Conservation (phyloP, 768 basidiomycete species). For the Termitomyces sp. region DNA sequence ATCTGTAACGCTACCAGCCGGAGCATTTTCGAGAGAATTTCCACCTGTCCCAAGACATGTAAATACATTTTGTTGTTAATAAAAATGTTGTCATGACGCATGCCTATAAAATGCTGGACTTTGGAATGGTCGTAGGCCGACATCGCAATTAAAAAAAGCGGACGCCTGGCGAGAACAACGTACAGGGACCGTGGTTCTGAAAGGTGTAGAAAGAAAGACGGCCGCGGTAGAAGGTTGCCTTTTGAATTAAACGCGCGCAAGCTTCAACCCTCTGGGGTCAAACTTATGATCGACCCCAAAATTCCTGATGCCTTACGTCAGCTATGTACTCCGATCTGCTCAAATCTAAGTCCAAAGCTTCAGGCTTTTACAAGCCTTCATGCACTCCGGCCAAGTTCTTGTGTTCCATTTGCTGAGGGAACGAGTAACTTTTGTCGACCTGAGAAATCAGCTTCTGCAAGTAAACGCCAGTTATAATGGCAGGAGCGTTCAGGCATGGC, state of each 20-base stretch:
- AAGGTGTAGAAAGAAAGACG: constrained; percentile 5
- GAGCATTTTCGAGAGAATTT: constrained; percentile 84
- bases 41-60: constrained; percentile 59
- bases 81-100: constrained; percentile 15
- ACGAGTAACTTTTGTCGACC: too few relatives aligned
- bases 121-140: constrained; percentile 51
- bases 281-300: constrained; percentile 41
- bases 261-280: constrained; percentile 37
- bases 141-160: constrained; percentile 32
- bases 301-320: constrained; percentile 28
- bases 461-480: neutral
- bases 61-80: constrained; percentile 12
- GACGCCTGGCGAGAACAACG: constrained; percentile 10
- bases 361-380: too few relatives aligned
- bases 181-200: constrained; percentile 10
- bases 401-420: neutral
- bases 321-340: constrained; percentile 9
- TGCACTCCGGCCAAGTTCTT: too few relatives aligned
- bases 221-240: constrained; percentile 10
- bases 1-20: constrained; percentile 76
- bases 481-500: neutral
- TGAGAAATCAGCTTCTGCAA: neutral
- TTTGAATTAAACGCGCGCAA: constrained; percentile 22
- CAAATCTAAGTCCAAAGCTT: too few relatives aligned
- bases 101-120: constrained; percentile 54